Evolutionary conservation across 129 eudicot species (phyloP), one percentile per base, ranked within the genome.

Genomic region (Pulicaria dysenterica): DNA sequence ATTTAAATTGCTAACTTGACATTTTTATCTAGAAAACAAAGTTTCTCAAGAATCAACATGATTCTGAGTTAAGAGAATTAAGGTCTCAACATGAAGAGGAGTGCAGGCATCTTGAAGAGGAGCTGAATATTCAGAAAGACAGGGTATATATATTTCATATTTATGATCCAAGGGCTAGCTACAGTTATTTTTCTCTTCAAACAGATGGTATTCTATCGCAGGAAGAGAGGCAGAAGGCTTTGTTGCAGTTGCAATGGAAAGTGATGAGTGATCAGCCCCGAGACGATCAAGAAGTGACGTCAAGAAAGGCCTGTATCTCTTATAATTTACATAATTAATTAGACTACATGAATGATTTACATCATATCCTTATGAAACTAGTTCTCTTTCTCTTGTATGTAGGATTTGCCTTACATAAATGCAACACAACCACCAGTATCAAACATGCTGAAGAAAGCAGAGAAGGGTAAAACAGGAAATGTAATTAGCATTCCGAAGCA

Each of bases 201-300:
- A 13, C 16, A 45, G 73, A 53, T 69, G 19, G 12, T 58, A 10
- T 7, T 41, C 12, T 65, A 34, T 79, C 24, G 78, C 91, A 93
- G 96, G 98, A 93, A 70, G 98, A 93, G 79, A 93, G 87, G 77
- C 98, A 93, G 80, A 85, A 86, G 79, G 92, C 96, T 44, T 63
- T 87, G 72, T 56, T 93, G 73, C 96, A 93, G 83, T 62, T 93
- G 84, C 96, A 90, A 58, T 90, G 88, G 93, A 87, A 86, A 82
- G 98, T 87, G 66, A 93, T 90, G 96, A 51, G 95, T 56, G 96
- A 89, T 67, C 80, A 82, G 67, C 95, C 88, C 15, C 84, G 82
- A 82, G 92, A 93, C 58, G 96, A 93, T 64, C 91, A 92, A 74
- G 98, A 93, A 89, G 95, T 80, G 60, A 86, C 82, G 71, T 93